Percentiles rank a stretch among this genome's conserved stretches.
phyloP scores from a whole-genome alignment of 1,139 yeast species.

The Zygoascus sp. region DNA sequence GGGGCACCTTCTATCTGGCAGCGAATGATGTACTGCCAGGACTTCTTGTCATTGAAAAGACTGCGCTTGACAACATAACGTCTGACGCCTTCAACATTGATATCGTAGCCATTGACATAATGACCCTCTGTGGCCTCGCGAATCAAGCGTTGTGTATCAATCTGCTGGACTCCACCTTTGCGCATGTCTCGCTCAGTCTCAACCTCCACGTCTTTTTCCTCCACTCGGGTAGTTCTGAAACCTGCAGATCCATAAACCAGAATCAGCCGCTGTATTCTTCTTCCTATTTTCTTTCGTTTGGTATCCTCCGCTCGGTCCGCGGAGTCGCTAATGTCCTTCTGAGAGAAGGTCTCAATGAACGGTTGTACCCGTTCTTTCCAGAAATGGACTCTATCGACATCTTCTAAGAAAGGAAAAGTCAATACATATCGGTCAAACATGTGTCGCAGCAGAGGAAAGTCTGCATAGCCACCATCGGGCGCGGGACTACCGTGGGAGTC shows the following conservation, averaged over 20 bases:
- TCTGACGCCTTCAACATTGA: conserved; percentile 64
- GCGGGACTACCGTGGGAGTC: conserved; percentile 4
- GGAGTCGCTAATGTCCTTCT: conserved; percentile 61
- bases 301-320: conserved; percentile 70
- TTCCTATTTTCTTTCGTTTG: conserved; percentile 61
- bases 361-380: conserved; percentile 80
- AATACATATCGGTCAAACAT: conserved; percentile 58
- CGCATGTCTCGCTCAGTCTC: conserved; percentile 40
- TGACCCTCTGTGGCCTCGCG: conserved; percentile 41
- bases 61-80: conserved; percentile 30
- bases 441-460: conserved; percentile 64
- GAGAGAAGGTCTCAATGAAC: conserved; percentile 71
- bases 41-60: conserved; percentile 31
- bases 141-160: conserved; percentile 35
- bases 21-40: conserved; percentile 32
- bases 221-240: conserved; percentile 57
- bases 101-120: conserved; percentile 53
- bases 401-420: conserved; percentile 69
- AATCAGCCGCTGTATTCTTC: conserved; percentile 56
- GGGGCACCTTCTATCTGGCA: conserved; percentile 34
- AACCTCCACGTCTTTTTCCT: conserved; percentile 44
- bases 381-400: conserved; percentile 51
- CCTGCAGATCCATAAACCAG: conserved; percentile 72
- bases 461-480: conserved; percentile 23
- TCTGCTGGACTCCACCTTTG: conserved; percentile 51